Base-by-base conservation (phyloP, 306 rosid genomes). In the Ochetophila trinervis region DNA sequence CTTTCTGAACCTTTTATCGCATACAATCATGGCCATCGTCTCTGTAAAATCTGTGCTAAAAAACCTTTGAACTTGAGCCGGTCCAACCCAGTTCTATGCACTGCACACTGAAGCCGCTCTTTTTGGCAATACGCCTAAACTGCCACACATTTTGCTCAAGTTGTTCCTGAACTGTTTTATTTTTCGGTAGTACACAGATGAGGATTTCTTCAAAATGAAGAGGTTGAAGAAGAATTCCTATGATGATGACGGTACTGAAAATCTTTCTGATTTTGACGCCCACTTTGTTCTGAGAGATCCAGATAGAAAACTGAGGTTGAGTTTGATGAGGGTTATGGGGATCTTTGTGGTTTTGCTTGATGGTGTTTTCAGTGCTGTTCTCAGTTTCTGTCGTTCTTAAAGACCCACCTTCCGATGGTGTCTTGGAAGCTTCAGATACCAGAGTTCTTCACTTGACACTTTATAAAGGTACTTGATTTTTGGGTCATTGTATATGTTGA, bases 351-450 rank as follows among this genome's bases (percentile, higher is more conserved):
- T 83, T n/a, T 58, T 57, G 79, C 20, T 64, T 86, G 79, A 80
- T 91, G 74, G 69, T 91, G 54, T 58, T 83, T 48, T 91, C 97
- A 18, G 96, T 83, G 0, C 14, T 91, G 70, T 88, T 91, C 75
- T 91, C 97, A 0, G 82, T 85, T 57, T 79, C 88, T 21, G 74
- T 84, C 18, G 85, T 91, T 72, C 84, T 90, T 55, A 83, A 79
- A 59, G 96, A 85, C 74, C 96, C 91, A 2, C 96, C 96, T 17
- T 87, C 91, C 0, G 89, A 90, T 80, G 86, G 73, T 16, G 86
- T 81, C 14, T 50, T 14, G 8, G 80, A 80, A 53, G 60, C 72
- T 64, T 76, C 82, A 1, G 53, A 74, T 23, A 4, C 68, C 24
- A 19, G 70, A 56, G 37, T 75, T 57, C 60, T 76, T 76, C 68